Conservation (phyloP, 2,329 filamentous ascomycete species). For the Beauveria sp. region DNA sequence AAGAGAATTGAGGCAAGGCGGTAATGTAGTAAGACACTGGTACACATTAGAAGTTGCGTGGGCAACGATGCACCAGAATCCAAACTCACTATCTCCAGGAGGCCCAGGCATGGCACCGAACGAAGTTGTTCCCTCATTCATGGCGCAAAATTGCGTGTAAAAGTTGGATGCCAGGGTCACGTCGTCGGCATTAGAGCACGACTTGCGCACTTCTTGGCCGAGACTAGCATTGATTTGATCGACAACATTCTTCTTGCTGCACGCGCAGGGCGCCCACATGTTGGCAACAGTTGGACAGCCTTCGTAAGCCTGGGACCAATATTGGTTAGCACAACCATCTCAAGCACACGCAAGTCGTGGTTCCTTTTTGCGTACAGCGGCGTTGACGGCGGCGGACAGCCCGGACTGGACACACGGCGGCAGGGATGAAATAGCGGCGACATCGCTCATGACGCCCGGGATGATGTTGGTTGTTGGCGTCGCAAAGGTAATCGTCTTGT, state of each 20-base stretch:
- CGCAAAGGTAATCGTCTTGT: constrained; percentile 24
- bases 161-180: constrained; percentile 37
- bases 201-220: constrained; percentile 29
- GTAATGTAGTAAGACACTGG: constrained; percentile 42
- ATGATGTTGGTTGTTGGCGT: constrained; percentile 30
- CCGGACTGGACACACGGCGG: constrained; percentile 19
- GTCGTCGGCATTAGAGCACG: constrained; percentile 33
- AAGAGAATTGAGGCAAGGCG: constrained; percentile 32
- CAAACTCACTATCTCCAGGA: constrained; percentile 36
- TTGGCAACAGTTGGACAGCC: constrained; percentile 26
- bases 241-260: constrained; percentile 30
- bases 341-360: not conserved
- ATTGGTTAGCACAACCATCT: not conserved
- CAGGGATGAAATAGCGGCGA: constrained; percentile 23
- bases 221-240: constrained; percentile 34
- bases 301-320: constrained; percentile 19
- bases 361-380: not conserved
- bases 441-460: constrained; percentile 35
- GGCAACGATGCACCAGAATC: not conserved
- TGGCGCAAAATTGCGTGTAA: constrained; percentile 39
- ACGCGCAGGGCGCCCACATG: constrained; percentile 38
- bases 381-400: constrained; percentile 27
- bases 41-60: not conserved
- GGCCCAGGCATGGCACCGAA: constrained; percentile 35
- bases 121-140: constrained; percentile 34